Conservation (phyloP, 768 basidiomycete species). For the Termitomyces sp. region DNA sequence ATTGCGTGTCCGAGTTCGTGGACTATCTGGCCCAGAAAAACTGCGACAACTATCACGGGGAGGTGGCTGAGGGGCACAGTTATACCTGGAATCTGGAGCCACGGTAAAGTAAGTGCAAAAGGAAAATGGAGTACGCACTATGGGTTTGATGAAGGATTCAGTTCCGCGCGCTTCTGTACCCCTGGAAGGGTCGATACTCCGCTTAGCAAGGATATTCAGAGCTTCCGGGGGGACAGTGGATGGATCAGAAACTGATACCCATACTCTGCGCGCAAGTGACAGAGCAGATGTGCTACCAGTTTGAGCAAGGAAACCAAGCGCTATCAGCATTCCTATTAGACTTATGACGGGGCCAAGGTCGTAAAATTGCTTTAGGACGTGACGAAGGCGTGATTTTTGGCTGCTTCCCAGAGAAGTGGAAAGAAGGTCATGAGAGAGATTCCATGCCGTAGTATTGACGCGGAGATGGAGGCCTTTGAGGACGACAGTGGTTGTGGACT, state of each 20-base stretch:
- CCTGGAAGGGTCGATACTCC: not conserved
- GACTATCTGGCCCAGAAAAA: slow-evolving; percentile 60
- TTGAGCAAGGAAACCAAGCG: slow-evolving; percentile 32
- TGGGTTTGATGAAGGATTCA: slow-evolving; percentile 18
- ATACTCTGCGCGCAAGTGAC: slow-evolving; percentile 6
- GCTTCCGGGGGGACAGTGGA: not conserved
- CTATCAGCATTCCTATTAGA: slow-evolving; percentile 41
- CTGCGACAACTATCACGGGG: slow-evolving; percentile 55
- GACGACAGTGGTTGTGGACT: slow-evolving; percentile 16
- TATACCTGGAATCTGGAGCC: slow-evolving; percentile 67
- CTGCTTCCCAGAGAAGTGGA: slow-evolving; percentile 25
- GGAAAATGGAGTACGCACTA: slow-evolving; percentile 21
- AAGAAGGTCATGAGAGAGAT: slow-evolving; percentile 41
- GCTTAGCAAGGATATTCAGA: slow-evolving; percentile 1
- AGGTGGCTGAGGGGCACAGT: slow-evolving; percentile 74
- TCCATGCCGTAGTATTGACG: slow-evolving; percentile 46
- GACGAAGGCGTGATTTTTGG: slow-evolving; percentile 19
- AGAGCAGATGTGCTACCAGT: slow-evolving; percentile 19
- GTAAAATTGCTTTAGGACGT: slow-evolving; percentile 34
- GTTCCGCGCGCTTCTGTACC: not conserved
- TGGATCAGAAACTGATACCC: not conserved
- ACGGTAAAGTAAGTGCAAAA: not conserved
- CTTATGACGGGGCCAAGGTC: slow-evolving; percentile 41
- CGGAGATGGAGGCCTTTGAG: slow-evolving; percentile 28
- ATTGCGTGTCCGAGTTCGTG: slow-evolving; percentile 82